phyloP scores from a whole-genome alignment of 1,284 basidiomycete species.

The Leccinum solheimii region DNA sequence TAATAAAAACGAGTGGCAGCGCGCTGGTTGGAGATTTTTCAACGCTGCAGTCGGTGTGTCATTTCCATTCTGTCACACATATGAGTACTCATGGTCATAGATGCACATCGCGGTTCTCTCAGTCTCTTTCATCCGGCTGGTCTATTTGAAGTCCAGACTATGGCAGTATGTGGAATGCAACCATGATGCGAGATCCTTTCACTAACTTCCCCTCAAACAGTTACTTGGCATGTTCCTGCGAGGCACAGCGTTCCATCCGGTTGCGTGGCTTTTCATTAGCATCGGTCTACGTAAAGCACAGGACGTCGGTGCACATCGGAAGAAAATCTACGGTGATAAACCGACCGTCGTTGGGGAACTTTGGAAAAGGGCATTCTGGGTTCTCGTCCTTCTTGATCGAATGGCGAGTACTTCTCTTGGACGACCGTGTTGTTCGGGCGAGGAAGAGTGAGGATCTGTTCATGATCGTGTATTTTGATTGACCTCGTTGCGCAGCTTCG shows the following conservation, averaged over 20 bases:
- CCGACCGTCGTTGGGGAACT: slow-evolving; percentile 62
- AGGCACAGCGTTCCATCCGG: slow-evolving; percentile 56
- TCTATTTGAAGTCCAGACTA: slow-evolving; percentile 75
- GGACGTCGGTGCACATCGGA: slow-evolving; percentile 68
- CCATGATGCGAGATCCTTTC: slow-evolving; percentile 4
- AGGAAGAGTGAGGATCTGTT: slow-evolving; percentile 68
- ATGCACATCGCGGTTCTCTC: slow-evolving; percentile 53
- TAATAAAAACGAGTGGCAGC: slow-evolving; percentile 45
- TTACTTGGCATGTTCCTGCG: slow-evolving; percentile 50
- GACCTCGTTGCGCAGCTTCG: slow-evolving; percentile 52
- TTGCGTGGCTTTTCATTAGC: slow-evolving; percentile 65
- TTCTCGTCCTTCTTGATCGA: slow-evolving; percentile 60
- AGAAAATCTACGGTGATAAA: slow-evolving; percentile 48
- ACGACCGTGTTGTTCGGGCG: slow-evolving; percentile 66
- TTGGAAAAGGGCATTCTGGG: slow-evolving; percentile 83
- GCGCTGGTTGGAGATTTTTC: slow-evolving; percentile 71
- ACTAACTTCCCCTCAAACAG: slow-evolving; percentile 30
- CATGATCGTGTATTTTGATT: slow-evolving; percentile 6
- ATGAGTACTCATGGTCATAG: slow-evolving; percentile 29
- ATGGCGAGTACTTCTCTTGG: slow-evolving; percentile 67
- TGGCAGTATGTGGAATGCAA: slow-evolving; percentile 42
- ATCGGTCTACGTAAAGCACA: slow-evolving; percentile 71
- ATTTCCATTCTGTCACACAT: neutral
- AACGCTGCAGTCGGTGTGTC: slow-evolving; percentile 49
- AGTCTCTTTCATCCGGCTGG: slow-evolving; percentile 62